Percentiles rank a stretch among this genome's conserved stretches.
These are phyloP conservation scores for Apiospora arundinis DNA, from an alignment of 2,329 filamentous ascomycete species.

Conservation along the genomic window DNA sequence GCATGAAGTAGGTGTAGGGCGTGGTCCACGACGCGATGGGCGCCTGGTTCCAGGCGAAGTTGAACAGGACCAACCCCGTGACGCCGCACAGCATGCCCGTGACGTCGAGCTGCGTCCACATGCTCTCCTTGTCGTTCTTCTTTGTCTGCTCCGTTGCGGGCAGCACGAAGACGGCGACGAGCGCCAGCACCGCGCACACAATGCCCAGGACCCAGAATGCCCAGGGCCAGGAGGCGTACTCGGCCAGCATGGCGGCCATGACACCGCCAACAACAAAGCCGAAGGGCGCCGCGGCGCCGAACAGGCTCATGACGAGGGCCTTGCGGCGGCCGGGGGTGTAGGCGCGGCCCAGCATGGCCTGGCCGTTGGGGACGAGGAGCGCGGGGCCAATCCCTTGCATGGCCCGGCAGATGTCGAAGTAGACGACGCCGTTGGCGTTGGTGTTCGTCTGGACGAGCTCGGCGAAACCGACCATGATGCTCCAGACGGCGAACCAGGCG, in stretches of 20 bases:
- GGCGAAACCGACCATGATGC: constrained; percentile 50
- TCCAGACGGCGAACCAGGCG: constrained; percentile 55
- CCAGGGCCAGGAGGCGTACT: constrained; percentile 38
- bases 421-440: constrained; percentile 38
- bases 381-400: constrained; percentile 58
- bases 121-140: constrained; percentile 29
- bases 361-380: constrained; percentile 58
- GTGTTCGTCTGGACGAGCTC: constrained; percentile 39
- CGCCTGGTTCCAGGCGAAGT: constrained; percentile 66
- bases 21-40: constrained; percentile 58
- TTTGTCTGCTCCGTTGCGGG: constrained; percentile 30
- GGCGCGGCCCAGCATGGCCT: constrained; percentile 57
- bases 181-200: constrained; percentile 33
- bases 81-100: constrained; percentile 50
- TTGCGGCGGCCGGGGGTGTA: constrained; percentile 48
- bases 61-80: constrained; percentile 59
- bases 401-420: constrained; percentile 50
- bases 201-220: constrained; percentile 39
- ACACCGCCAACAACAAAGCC: constrained; percentile 39
- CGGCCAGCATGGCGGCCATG: constrained; percentile 36
- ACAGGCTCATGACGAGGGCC: constrained; percentile 41
- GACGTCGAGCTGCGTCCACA: constrained; percentile 36
- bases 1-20: constrained; percentile 56
- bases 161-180: constrained; percentile 36
- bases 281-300: constrained; percentile 41